Evolutionary conservation across 164 flowering plant species (phyloP).

Genomic region (Hamamelis virginiana): DNA sequence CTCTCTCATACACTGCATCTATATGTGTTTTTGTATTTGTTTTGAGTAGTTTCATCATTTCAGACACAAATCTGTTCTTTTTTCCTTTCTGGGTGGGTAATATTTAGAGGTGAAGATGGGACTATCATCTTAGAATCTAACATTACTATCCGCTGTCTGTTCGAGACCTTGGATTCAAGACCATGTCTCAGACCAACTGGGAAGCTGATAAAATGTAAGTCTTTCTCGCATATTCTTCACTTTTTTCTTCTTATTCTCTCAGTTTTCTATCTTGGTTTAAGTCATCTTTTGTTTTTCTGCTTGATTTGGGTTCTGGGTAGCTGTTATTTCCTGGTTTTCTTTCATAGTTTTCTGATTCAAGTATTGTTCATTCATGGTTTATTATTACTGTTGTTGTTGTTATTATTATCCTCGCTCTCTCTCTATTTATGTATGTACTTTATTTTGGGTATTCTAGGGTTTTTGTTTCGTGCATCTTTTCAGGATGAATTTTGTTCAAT

Average conservation of each 20-base stretch:
- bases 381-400: too few species aligned
- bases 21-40: not conserved
- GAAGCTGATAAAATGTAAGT: slow-evolving; percentile 79
- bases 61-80: not conserved
- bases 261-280: slow-evolving; percentile 9
- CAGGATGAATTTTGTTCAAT: not conserved
- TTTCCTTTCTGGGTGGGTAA: not conserved
- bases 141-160: slow-evolving; percentile 13
- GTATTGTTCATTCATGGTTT: slow-evolving; percentile 7
- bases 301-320: slow-evolving; percentile 24
- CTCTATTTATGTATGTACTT: not conserved
- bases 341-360: not conserved
- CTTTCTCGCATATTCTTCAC: not conserved
- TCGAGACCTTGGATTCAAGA: slow-evolving; percentile 25
- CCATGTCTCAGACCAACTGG: slow-evolving; percentile 93
- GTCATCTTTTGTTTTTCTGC: not conserved
- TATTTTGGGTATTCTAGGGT: slow-evolving; percentile 11
- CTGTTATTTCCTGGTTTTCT: slow-evolving; percentile 10
- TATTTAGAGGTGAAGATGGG: not conserved
- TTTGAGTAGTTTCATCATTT: not conserved
- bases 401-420: not conserved
- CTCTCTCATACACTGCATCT: not conserved
- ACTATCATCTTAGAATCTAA: slow-evolving; percentile 7
- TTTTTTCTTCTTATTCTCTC: not conserved
- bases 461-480: not conserved